Evolutionary conservation across 495 filamentous ascomycete genomes (phyloP).

Genomic region (Lophium mytilinum): DNA sequence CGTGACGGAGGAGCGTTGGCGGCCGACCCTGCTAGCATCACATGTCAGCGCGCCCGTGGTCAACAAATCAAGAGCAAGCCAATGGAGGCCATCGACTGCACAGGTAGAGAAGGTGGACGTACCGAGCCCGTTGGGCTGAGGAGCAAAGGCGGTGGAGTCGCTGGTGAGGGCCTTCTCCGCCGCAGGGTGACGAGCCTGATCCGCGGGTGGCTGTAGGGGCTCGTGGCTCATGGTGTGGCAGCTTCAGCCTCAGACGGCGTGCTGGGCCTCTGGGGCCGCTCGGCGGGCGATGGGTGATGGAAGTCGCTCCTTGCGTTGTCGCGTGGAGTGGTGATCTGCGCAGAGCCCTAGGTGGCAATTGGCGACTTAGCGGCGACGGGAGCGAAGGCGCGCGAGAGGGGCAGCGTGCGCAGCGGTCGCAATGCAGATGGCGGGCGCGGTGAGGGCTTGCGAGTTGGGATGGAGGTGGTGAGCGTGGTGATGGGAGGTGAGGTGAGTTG

Average conservation of each 20-base stretch:
- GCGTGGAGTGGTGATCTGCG: slow-evolving; percentile 20
- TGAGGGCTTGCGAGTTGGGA: background rate
- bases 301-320: slow-evolving; percentile 19
- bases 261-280: background rate
- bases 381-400: slow-evolving; percentile 10
- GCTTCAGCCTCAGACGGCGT: slow-evolving; percentile 2
- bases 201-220: slow-evolving; percentile 33
- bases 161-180: slow-evolving; percentile 22
- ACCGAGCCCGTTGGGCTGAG: slow-evolving; percentile 21
- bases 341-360: slow-evolving; percentile 11
- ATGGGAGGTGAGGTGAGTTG: background rate
- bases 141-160: background rate
- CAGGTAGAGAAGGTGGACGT: slow-evolving; percentile 2
- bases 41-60: background rate
- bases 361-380: background rate
- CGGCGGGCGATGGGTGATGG: slow-evolving; percentile 3
- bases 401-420: slow-evolving; percentile 2
- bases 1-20: slow-evolving; percentile 15
- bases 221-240: slow-evolving; percentile 45
- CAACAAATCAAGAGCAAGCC: background rate
- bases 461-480: background rate
- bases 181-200: slow-evolving; percentile 16
- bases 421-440: background rate
- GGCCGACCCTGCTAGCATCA: background rate
- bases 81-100: background rate